A percentile compares a stretch with the other conserved stretches of the same genome.
Evolutionary conservation across 2,329 filamentous ascomycete genomes (phyloP).

Genomic region (Onygenales sp.): DNA sequence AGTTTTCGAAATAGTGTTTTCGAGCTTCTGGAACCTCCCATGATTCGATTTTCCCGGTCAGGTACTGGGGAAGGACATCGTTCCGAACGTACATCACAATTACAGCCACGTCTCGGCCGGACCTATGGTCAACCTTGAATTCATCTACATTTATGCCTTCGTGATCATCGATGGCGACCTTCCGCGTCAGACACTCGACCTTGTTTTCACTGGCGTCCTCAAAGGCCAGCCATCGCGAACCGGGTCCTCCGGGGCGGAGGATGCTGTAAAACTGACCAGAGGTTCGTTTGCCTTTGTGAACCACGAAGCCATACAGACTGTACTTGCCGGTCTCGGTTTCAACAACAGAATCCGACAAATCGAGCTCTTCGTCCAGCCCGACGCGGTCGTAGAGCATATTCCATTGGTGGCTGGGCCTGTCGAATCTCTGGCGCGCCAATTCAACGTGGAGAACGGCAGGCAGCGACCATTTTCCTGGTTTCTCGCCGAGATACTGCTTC

Average conservation of each 20-base stretch:
- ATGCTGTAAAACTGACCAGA: slow-evolving; percentile 53
- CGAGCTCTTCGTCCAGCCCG: slow-evolving; percentile 45
- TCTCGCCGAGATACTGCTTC: slow-evolving; percentile 21
- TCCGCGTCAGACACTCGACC: slow-evolving; percentile 48
- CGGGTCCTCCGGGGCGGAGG: slow-evolving; percentile 47
- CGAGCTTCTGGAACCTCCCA: slow-evolving; percentile 38
- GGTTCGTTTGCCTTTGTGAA: slow-evolving; percentile 49
- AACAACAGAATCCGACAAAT: slow-evolving; percentile 29
- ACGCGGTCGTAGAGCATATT: slow-evolving; percentile 48
- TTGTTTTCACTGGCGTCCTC: slow-evolving; percentile 46
- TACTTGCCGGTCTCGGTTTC: slow-evolving; percentile 36
- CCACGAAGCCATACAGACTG: slow-evolving; percentile 50
- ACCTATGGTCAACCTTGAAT: slow-evolving; percentile 25
- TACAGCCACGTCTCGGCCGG: slow-evolving; percentile 42
- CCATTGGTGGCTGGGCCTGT: slow-evolving; percentile 46
- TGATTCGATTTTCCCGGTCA: slow-evolving; percentile 35
- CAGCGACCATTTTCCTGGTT: slow-evolving; percentile 31
- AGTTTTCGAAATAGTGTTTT: slow-evolving; percentile 30
- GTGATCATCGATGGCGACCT: slow-evolving; percentile 43
- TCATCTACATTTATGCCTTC: slow-evolving; percentile 37
- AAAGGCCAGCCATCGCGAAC: slow-evolving; percentile 51
- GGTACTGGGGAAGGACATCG: slow-evolving; percentile 34
- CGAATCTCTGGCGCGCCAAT: slow-evolving; percentile 48
- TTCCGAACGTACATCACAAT: slow-evolving; percentile 48
- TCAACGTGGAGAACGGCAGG: slow-evolving; percentile 47